Evolutionary conservation across 306 rosid species (phyloP), one percentile per base, ranked within the genome.

Genomic region (Citrullus colocynthis): DNA sequence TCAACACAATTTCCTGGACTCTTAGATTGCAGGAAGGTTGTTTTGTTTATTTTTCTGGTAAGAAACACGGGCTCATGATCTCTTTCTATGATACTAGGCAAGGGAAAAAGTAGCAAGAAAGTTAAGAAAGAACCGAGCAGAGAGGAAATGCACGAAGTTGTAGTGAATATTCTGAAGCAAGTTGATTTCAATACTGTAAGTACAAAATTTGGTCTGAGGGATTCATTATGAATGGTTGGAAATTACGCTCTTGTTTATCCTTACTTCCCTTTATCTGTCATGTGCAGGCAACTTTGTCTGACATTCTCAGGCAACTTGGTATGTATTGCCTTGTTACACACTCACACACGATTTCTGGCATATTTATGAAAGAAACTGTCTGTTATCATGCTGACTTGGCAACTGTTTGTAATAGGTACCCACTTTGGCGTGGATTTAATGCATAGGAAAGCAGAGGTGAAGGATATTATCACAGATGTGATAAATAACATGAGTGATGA

Each of bases 391-490:
- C 82, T 82, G 36, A 79, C 78, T 82, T 77, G 83, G 13, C 28
- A 20, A 71, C 54, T 80, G 64, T 78, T 74, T 81, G 42, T 84
- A 32, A 62, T 84, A 96, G 99, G 99, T 80, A 48, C 89, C 78
- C 98, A 96, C 87, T 92, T 95, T 76, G 89, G 89, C 39, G 64
- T 91, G 84, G 98, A 96, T 85, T 91, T 96, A 84, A 92, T 96
- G 99, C 98, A 96, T 84, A 89, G 98, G 88, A 96, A 96, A 83
- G 87, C 93, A 2, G 97, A 96, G 90, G 98, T 96, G 82, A 96
- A 96, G 86, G 93, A 88, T 62, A 89, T 96, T 80, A 96, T 96
- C 69, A 96, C 99, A n/a, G 98, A 96, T 14, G 97, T 96, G 77
- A 96, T 96, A 79, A 92, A 90, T 80, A 93, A 85, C 87, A 96